Evolutionary conservation across 331 rosid genomes (phyloP).

Genomic region (Malus hybrid): DNA sequence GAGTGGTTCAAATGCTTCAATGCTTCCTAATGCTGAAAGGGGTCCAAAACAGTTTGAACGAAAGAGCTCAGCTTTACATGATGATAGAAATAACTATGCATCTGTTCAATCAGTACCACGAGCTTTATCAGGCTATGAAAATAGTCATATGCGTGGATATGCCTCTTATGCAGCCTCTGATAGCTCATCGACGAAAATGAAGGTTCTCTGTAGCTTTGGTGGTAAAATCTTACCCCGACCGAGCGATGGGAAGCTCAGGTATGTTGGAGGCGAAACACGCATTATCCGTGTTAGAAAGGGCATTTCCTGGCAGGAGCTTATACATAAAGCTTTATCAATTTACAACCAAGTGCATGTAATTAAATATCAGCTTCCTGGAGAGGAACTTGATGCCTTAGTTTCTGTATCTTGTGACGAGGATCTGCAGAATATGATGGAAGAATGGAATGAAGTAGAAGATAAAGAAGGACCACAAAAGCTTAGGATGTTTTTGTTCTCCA

Average conservation of each 20-base stretch:
- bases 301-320: slow-evolving; percentile 73
- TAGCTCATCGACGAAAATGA: slow-evolving; percentile 48
- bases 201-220: slow-evolving; percentile 87
- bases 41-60: slow-evolving; percentile 48
- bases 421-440: slow-evolving; percentile 95
- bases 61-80: slow-evolving; percentile 35
- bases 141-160: slow-evolving; percentile 35
- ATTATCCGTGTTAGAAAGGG: slow-evolving; percentile 65
- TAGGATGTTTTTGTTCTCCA: slow-evolving; percentile 82
- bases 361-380: slow-evolving; percentile 97
- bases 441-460: slow-evolving; percentile 53
- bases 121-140: slow-evolving; percentile 38
- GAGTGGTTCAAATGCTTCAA: slow-evolving; percentile 65
- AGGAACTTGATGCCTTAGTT: slow-evolving; percentile 96
- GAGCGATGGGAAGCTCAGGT: slow-evolving; percentile 80
- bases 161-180: slow-evolving; percentile 52
- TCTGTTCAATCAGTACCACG: slow-evolving; percentile 50
- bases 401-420: slow-evolving; percentile 94
- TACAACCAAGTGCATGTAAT: slow-evolving; percentile 56
- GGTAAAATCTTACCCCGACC: slow-evolving; percentile 93
- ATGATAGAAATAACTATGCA: slow-evolving; percentile 51
- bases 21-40: slow-evolving; percentile 45
- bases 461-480: slow-evolving; percentile 56
- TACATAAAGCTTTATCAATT: slow-evolving; percentile 48
- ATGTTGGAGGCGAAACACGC: slow-evolving; percentile 94